Conservation (phyloP, 2,329 filamentous ascomycete genomes). For the Cadophora sp. region DNA sequence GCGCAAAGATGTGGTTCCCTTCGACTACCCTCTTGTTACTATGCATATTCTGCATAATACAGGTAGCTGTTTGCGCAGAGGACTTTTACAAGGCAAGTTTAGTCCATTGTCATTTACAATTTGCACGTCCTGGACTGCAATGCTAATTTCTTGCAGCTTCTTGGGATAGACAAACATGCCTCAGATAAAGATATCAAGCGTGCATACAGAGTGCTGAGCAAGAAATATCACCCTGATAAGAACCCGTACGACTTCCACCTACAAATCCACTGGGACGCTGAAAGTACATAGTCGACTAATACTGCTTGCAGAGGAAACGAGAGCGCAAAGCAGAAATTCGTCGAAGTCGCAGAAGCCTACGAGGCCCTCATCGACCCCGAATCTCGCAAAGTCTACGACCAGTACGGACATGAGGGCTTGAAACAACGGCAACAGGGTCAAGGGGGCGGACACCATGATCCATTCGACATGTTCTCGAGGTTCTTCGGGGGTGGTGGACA, state of each 20-base stretch:
- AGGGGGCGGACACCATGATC: conserved; percentile 73
- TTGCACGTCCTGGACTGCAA: neutral
- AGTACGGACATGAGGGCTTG: conserved; percentile 90
- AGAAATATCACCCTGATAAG: conserved; percentile 98
- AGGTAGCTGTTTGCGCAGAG: conserved; percentile 64
- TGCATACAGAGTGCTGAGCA: conserved; percentile 89
- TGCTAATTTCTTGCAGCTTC: conserved; percentile 59
- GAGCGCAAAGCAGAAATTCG: conserved; percentile 86
- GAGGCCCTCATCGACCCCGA: conserved; percentile 84
- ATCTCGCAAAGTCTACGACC: conserved; percentile 88
- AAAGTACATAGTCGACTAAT: conserved; percentile 17
- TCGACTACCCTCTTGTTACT: conserved; percentile 59
- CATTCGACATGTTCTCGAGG: conserved; percentile 93
- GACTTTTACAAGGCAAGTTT: conserved; percentile 78
- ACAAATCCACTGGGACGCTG: neutral
- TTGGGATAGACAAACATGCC: conserved; percentile 80
- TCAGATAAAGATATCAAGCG: conserved; percentile 90
- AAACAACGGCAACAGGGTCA: conserved; percentile 79
- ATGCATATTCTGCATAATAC: conserved; percentile 57
- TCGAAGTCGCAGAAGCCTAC: conserved; percentile 94
- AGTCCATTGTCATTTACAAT: neutral
- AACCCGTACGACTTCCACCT: conserved; percentile 73
- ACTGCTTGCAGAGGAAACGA: conserved; percentile 70
- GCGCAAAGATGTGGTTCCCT: conserved; percentile 56
- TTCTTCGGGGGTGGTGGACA: conserved; percentile 89